These are phyloP conservation scores for Gymnopilus dilepis DNA, from an alignment of 768 basidiomycete genomes.

Conservation along the genomic window DNA sequence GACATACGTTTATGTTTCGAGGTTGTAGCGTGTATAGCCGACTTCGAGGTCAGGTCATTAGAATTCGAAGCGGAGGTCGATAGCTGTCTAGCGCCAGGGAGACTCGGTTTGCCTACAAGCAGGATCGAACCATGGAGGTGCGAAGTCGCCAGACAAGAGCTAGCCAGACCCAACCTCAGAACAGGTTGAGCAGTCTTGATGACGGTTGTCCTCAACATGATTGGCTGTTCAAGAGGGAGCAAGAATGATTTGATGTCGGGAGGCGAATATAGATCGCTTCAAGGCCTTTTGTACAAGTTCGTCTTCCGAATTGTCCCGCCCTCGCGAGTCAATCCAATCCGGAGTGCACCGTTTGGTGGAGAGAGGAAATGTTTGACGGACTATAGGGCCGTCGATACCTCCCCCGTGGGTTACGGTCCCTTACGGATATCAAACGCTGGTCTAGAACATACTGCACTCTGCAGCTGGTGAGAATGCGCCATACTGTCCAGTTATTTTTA, in stretches of 20 bases:
- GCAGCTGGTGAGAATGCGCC: background rate
- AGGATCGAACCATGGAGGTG: constrained; percentile 1
- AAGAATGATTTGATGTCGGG: background rate
- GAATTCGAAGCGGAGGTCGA: constrained; percentile 11
- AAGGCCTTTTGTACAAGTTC: constrained; percentile 4
- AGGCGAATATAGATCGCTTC: background rate
- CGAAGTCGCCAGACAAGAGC: background rate
- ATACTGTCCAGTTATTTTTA: background rate
- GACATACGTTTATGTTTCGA: constrained; percentile 25
- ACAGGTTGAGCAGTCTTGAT: constrained; percentile 19
- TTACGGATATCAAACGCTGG: background rate
- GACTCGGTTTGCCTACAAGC: background rate
- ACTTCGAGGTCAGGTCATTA: constrained; percentile 20
- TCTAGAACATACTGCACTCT: constrained; percentile 1
- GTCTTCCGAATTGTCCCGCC: background rate
- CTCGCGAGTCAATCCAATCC: background rate
- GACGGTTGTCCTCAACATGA: constrained; percentile 24
- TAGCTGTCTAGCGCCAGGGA: constrained; percentile 6
- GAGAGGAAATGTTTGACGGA: background rate
- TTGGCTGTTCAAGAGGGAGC: background rate
- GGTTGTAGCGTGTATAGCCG: constrained; percentile 20
- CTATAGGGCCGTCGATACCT: background rate
- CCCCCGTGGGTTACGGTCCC: background rate
- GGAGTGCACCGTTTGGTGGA: background rate
- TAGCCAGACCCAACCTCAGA: constrained; percentile 7